Conservation (phyloP, 768 basidiomycete genomes). For the Mycena latifolia region DNA sequence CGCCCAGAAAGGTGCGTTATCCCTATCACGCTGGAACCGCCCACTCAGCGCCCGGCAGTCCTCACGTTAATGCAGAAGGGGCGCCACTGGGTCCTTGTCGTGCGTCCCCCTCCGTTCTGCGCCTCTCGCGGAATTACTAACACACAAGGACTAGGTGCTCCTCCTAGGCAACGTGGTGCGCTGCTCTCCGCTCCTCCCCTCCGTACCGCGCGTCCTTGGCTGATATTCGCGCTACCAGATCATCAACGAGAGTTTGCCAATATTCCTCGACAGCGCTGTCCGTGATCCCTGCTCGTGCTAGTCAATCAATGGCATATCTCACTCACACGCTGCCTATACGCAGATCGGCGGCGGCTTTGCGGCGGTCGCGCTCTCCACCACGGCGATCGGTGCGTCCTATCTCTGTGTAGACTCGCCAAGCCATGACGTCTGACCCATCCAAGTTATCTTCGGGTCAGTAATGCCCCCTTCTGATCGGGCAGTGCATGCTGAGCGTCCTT, state of each 20-base stretch:
- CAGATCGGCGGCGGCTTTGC: conserved; percentile 77
- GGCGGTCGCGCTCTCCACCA: conserved; percentile 83
- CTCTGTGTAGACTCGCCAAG: no score
- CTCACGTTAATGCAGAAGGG: conserved; percentile 70
- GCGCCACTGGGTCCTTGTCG: conserved; percentile 95
- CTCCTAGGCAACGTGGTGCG: conserved; percentile 90
- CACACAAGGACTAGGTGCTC: conserved; percentile 70
- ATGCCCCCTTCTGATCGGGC: neutral
- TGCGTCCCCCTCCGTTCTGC: conserved; percentile 49
- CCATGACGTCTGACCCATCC: conserved; percentile 12
- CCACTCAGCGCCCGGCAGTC: conserved; percentile 49
- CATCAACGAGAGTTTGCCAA: conserved; percentile 86
- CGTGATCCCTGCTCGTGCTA: conserved; percentile 36
- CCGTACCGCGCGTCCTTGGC: no score
- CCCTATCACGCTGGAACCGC: neutral
- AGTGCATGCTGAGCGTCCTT: neutral
- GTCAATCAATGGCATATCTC: no score
- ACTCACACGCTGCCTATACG: neutral
- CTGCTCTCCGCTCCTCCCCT: neutral
- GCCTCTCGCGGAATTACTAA: neutral
- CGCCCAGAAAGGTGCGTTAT: conserved; percentile 71
- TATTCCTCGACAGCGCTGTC: conserved; percentile 84
- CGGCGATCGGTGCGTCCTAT: conserved; percentile 68
- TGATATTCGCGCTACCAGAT: conserved; percentile 56
- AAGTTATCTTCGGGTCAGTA: conserved; percentile 87